A percentile compares a stretch with the other conserved stretches of the same genome.
Conservation (phyloP, 805 yeast species). For the Candida morakotiae region DNA sequence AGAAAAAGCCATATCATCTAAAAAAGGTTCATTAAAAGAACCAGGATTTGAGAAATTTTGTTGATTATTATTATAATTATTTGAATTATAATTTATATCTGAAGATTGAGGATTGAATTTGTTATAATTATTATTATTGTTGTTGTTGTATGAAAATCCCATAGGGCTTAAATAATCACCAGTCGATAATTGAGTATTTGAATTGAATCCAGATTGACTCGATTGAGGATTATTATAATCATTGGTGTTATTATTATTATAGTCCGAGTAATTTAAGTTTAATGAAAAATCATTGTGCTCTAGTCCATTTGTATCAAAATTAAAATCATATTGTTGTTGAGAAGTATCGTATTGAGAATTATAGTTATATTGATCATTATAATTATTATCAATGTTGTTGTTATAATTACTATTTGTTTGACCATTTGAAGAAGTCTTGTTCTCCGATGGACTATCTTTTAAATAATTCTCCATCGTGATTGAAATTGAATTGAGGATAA, state of each 20-base stretch:
- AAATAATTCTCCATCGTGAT: slow-evolving; percentile 11
- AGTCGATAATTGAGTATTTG: slow-evolving; percentile 4
- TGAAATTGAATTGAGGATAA: background rate
- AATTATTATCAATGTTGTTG: background rate
- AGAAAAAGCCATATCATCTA: slow-evolving; percentile 16
- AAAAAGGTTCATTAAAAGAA: slow-evolving; percentile 26
- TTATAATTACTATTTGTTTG: background rate
- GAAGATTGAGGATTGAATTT: slow-evolving; percentile 3
- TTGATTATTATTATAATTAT: background rate
- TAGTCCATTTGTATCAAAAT: slow-evolving; percentile 1
- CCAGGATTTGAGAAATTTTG: slow-evolving; percentile 10
- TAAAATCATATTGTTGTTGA: slow-evolving; percentile 1
- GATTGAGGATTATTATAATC: background rate
- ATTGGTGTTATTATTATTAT: background rate
- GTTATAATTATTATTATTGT: too few species aligned
- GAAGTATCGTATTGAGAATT: background rate
- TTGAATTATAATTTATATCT: slow-evolving; percentile 2
- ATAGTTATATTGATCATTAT: slow-evolving; percentile 4
- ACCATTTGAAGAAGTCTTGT: background rate
- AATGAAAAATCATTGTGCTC: slow-evolving; percentile 5
- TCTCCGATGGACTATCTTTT: slow-evolving; percentile 12
- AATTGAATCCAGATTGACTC: slow-evolving; percentile 5
- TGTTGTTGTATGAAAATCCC: slow-evolving; percentile 8
- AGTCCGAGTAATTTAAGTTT: slow-evolving; percentile 5
- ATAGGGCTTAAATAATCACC: slow-evolving; percentile 10